Evolutionary conservation across 2,329 filamentous ascomycete genomes (phyloP).

Genomic region (Fonsecaea monophora): DNA sequence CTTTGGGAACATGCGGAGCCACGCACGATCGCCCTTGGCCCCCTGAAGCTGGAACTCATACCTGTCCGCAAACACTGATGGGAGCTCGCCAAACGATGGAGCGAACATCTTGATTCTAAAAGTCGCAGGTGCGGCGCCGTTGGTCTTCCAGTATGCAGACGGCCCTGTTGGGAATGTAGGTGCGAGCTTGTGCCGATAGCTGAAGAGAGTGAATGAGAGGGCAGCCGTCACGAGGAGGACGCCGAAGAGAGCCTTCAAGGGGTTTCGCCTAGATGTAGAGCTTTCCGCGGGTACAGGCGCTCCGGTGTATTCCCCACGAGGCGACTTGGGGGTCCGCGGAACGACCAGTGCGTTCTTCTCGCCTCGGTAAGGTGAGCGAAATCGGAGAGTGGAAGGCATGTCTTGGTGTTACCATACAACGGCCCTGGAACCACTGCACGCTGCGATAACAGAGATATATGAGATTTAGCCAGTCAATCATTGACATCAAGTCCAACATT

Average conservation of each 20-base stretch:
- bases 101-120: not conserved
- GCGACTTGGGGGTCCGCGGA: conserved; percentile 21
- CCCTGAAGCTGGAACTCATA: conserved; percentile 17
- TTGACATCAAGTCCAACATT: not conserved
- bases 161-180: not conserved
- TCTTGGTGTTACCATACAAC: not conserved
- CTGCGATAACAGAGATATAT: not conserved
- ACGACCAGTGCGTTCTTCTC: conserved; percentile 2
- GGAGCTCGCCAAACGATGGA: not conserved
- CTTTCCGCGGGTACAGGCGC: not conserved
- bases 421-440: not conserved
- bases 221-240: not conserved
- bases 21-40: conserved; percentile 20
- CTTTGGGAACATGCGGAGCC: conserved; percentile 28
- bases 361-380: conserved; percentile 12
- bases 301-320: conserved; percentile 21
- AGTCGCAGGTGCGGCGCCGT: not conserved
- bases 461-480: not conserved
- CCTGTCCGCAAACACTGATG: conserved; percentile 15
- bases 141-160: conserved; percentile 5
- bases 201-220: conserved; percentile 5
- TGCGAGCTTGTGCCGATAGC: not conserved
- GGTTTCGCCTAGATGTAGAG: not conserved
- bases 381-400: conserved; percentile 20
- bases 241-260: conserved; percentile 1